Evolutionary conservation across 257 asterid genomes (phyloP).

Genomic region (Solanum pennellii): DNA sequence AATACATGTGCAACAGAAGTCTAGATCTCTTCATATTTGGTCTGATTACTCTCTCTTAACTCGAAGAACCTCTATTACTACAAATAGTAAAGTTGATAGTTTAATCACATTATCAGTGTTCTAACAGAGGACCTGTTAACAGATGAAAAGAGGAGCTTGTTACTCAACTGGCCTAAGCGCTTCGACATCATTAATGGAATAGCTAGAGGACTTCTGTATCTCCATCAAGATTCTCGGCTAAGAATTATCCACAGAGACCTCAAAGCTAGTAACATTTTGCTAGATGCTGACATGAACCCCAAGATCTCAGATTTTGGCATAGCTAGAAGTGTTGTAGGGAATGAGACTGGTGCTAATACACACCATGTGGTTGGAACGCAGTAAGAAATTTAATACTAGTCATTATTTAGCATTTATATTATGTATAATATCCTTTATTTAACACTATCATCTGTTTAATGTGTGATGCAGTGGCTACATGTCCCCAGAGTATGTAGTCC

Average conservation of each 20-base stretch:
- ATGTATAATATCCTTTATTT: background rate
- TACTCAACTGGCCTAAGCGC: slow-evolving; percentile 16
- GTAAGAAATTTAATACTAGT: slow-evolving; percentile 2
- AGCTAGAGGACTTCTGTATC: slow-evolving; percentile 22
- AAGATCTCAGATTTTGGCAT: slow-evolving; percentile 26
- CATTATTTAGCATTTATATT: background rate
- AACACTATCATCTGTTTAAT: background rate
- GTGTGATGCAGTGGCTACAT: slow-evolving; percentile 20
- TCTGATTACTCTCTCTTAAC: background rate
- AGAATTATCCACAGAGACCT: slow-evolving; percentile 23
- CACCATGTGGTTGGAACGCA: slow-evolving; percentile 20
- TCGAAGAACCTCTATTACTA: background rate
- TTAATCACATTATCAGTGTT: background rate
- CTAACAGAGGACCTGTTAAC: background rate
- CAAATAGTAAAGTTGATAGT: background rate
- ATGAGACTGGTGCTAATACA: slow-evolving; percentile 25
- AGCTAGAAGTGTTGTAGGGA: slow-evolving; percentile 19
- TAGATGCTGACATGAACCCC: slow-evolving; percentile 21
- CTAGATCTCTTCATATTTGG: slow-evolving; percentile 26
- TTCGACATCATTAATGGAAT: slow-evolving; percentile 19
- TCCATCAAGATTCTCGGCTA: slow-evolving; percentile 24
- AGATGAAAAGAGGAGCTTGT: slow-evolving; percentile 3
- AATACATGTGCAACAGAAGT: slow-evolving; percentile 2
- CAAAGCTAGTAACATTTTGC: slow-evolving; percentile 20
- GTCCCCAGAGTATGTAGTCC: slow-evolving; percentile 25